Percentiles rank a stretch among this genome's conserved stretches.
phyloP scores from a whole-genome alignment of 495 filamentous ascomycete genomes.

The Xylaria castorea region DNA sequence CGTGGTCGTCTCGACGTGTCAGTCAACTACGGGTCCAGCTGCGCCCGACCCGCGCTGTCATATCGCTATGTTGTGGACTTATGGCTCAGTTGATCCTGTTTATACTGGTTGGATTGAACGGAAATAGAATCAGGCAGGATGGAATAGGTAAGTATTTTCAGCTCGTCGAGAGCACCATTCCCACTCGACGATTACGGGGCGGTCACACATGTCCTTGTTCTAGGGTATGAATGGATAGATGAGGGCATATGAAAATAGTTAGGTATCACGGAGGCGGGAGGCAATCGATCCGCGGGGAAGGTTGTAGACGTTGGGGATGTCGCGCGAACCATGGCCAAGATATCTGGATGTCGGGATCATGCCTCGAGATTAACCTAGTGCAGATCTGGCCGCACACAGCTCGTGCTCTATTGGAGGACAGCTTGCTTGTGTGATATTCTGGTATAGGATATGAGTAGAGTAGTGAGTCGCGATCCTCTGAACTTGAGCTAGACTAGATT shows the following conservation, averaged over 20 bases:
- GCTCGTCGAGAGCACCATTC: not conserved
- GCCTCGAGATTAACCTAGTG: not conserved
- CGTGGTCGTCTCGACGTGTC: slow-evolving; percentile 13
- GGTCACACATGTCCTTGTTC: not conserved
- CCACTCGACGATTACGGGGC: not conserved
- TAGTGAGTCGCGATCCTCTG: not conserved
- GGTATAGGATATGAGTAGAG: not conserved
- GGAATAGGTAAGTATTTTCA: not conserved
- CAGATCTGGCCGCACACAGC: slow-evolving; percentile 12
- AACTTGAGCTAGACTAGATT: not conserved
- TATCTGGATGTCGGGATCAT: slow-evolving; percentile 18
- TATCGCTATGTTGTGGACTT: not conserved
- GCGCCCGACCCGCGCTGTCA: not conserved
- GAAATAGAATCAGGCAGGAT: not conserved
- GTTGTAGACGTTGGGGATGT: slow-evolving; percentile 11
- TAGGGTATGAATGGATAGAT: not conserved
- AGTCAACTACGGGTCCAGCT: not conserved
- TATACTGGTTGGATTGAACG: not conserved
- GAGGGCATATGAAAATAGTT: not conserved
- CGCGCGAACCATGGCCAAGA: slow-evolving; percentile 18
- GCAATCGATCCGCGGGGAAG: not conserved
- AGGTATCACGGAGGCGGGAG: slow-evolving; percentile 9
- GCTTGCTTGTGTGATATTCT: not conserved
- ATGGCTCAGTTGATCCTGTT: not conserved
- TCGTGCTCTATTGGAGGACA: slow-evolving; percentile 1